Base-by-base conservation (phyloP, 805 yeast species). In the Metschnikowia noctiluminum region DNA sequence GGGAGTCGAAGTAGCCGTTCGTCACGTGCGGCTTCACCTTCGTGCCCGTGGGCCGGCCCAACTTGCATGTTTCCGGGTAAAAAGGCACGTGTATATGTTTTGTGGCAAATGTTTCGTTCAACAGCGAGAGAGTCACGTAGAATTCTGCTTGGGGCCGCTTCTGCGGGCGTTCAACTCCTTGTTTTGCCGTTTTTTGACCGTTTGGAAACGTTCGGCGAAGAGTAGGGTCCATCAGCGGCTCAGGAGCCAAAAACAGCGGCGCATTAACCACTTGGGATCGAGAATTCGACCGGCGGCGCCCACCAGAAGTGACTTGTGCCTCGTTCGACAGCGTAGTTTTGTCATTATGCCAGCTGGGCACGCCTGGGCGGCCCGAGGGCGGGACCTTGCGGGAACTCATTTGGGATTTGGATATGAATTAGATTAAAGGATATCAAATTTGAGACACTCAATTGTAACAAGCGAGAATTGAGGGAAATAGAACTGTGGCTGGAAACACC, bases 1-100 rank as follows among this genome's bases (percentile, higher is more conserved):
- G 74, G 10, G 97, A 89, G 68, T 94, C 98, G 62, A 94, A 94
- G 64, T 79, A 91, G 0, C 98, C 99, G 63, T 95, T 95, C 35
- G 87, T 84, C 2, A 87, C 72, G 52, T 76, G 80, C 35, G 81
- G 81, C 48, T 76, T 74, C 40, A 76, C 73, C 52, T 76, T 77
- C 2, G 87, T 74, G 54, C 85, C 87, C 14, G 87, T 84, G 41
- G 96, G 98, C 47, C 99, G 78, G 1, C 99, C 99, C 26, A 94
- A 73, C 62, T 89, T 89, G 45, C 91, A 69, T 3, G 89, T 83
- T 12, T 87, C 90, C 0, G 99, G 99, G 50, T 73, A 76, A 49
- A 80, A 76, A 1, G 98, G 97, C 7, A 94, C 83, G 12, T 80
- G 81, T 36, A 94, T 71, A 45, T 85, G 82, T 64, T 92, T 94